A percentile compares a stretch with the other conserved stretches of the same genome.
phyloP scores from a whole-genome alignment of 306 rosid genomes.

The Canavalia ensiformis region DNA sequence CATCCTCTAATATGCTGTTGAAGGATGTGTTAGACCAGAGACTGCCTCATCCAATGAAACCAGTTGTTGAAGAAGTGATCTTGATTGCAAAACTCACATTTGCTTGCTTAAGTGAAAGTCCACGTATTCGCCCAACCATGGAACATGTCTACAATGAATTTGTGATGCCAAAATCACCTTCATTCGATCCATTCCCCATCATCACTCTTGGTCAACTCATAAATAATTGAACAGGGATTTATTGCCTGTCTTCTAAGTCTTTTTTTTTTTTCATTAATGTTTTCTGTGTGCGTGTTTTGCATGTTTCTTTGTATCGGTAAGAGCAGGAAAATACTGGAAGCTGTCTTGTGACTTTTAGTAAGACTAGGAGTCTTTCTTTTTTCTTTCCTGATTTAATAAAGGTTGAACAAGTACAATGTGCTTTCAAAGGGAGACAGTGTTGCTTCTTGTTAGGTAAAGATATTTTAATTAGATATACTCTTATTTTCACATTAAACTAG shows the following conservation, averaged over 20 bases:
- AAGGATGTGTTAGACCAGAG: conserved; percentile 20
- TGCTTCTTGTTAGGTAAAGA: no score
- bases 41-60: neutral
- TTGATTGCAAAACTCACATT: neutral
- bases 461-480: no score
- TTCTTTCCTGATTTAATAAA: no score
- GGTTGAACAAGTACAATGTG: no score
- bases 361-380: no score
- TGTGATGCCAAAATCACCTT: conserved; percentile 25
- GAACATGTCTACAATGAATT: conserved; percentile 16
- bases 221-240: neutral
- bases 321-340: no score
- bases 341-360: no score
- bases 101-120: conserved; percentile 7
- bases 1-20: neutral
- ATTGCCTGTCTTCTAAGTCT: no score
- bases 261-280: neutral
- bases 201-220: conserved; percentile 19
- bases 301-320: neutral
- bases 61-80: neutral
- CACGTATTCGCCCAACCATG: conserved; percentile 6
- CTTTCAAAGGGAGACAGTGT: no score
- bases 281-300: neutral
- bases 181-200: neutral
- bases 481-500: no score